These are phyloP conservation scores for Benincasa hispida DNA, from an alignment of 306 rosid species.

Conservation along the genomic window DNA sequence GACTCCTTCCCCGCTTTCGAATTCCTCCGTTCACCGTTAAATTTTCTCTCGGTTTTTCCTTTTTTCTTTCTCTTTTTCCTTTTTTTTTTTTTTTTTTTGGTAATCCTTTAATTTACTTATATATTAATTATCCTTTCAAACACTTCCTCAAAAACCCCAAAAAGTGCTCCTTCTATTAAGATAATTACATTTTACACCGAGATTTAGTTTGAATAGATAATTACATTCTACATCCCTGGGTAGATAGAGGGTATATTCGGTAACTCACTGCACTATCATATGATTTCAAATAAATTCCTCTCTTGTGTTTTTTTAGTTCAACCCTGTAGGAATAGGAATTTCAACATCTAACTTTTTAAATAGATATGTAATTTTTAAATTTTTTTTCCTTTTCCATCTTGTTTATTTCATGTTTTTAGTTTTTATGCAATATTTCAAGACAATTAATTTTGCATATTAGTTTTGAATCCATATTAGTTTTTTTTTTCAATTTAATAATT, in stretches of 20 bases:
- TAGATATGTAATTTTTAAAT: too few species aligned
- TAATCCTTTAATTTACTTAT: neutral
- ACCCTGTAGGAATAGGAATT: too few species aligned
- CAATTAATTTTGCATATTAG: too few species aligned
- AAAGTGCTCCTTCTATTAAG: neutral
- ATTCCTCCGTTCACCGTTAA: constrained; percentile 31
- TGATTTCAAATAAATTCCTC: neutral
- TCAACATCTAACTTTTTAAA: too few species aligned
- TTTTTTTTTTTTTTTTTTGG: neutral
- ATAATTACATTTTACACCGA: neutral
- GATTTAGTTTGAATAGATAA: neutral
- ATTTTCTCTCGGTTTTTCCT: constrained; percentile 16
- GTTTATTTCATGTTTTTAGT: neutral
- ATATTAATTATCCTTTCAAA: neutral
- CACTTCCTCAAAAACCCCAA: neutral
- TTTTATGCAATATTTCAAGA: too few species aligned
- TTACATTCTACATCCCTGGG: neutral
- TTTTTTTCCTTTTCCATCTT: too few species aligned
- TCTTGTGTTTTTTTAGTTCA: neutral
- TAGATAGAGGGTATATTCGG: neutral
- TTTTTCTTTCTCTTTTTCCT: neutral
- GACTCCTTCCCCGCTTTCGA: constrained; percentile 19
- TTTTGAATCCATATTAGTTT: too few species aligned
- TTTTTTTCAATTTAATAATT: too few species aligned
- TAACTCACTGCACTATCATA: neutral